These are phyloP conservation scores for Alnus glutinosa DNA, from an alignment of 306 rosid species.

Conservation along the genomic window DNA sequence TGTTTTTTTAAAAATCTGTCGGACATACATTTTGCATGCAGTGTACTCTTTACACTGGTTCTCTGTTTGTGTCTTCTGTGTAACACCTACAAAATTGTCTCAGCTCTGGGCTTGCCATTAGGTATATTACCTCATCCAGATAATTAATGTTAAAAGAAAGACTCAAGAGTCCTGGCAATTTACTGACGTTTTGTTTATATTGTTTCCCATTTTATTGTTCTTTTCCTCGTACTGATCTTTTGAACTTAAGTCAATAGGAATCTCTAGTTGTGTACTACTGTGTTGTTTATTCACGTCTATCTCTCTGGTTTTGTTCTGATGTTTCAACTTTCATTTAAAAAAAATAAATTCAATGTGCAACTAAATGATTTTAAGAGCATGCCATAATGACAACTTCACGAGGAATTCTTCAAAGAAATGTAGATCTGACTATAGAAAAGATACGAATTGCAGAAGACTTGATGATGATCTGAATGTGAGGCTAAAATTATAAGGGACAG, in stretches of 20 bases:
- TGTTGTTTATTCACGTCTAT: not conserved
- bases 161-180: not conserved
- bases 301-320: not conserved
- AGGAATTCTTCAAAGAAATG: constrained; percentile 15
- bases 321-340: not conserved
- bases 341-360: not conserved
- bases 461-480: constrained; percentile 20
- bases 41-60: not conserved
- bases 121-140: not conserved
- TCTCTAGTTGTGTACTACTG: not conserved
- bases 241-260: not conserved
- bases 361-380: not conserved
- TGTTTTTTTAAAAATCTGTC: not conserved
- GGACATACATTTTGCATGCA: not conserved
- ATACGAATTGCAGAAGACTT: constrained; percentile 13
- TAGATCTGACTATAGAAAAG: constrained; percentile 12
- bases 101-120: not conserved
- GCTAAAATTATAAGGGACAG: constrained; percentile 21
- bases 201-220: not conserved
- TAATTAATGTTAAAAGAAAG: not conserved
- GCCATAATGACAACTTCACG: constrained; percentile 14
- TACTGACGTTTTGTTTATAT: not conserved
- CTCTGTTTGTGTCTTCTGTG: not conserved
- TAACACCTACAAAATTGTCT: constrained; percentile 1
- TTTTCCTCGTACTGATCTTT: not conserved